Evolutionary conservation across 148 eudicot genomes (phyloP), one percentile per base, ranked within the genome.

Genomic region (Gaultheria prostrata): DNA sequence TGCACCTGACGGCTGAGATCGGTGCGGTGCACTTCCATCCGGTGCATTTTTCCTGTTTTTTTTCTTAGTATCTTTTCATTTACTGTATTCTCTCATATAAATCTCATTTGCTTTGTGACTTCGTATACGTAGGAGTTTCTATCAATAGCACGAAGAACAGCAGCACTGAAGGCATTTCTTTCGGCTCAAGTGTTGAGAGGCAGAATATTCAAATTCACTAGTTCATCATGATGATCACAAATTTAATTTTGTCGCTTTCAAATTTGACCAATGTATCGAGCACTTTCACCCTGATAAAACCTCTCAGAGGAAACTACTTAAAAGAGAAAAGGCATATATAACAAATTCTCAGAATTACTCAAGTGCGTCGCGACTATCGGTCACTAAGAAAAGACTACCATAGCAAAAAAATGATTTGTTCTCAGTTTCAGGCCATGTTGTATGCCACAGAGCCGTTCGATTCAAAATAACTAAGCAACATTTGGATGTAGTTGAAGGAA

Each of bases 111-210:
- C 49, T 54, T 78, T 10, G 17, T 32, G 10, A 24, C 10, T 63
- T 6, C 0, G 67, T 18, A 12, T 54, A 54, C 13, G 46, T 7
- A 10, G 30, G 81, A 30, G 12, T 20, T 56, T 14, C 81, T 78
- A 32, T 78, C 48, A 78, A 78, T 78, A 56, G 67, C 81, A 53
- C 35, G 49, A 54, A 9, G 48, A 54, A 78, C 24, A 78, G 9
- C 13, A 11, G 48, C 67, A 78, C 30, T 54, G 5, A 56, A 32
- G 24, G 65, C 80, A 53, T 54, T 78, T 78, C 80, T 78, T 78
- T 33, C 63, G 80, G 80, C 67, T 78, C 67, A 78, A 77, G 45
- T 78, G 80, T 75, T 75, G 53, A 45, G 8, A 9, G 39, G 51
- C 21, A 30, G 17, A n/a, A 75, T 10, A 63, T 63, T 63, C 53